phyloP scores from a whole-genome alignment of 257 asterid species.

The Lantana camara region DNA sequence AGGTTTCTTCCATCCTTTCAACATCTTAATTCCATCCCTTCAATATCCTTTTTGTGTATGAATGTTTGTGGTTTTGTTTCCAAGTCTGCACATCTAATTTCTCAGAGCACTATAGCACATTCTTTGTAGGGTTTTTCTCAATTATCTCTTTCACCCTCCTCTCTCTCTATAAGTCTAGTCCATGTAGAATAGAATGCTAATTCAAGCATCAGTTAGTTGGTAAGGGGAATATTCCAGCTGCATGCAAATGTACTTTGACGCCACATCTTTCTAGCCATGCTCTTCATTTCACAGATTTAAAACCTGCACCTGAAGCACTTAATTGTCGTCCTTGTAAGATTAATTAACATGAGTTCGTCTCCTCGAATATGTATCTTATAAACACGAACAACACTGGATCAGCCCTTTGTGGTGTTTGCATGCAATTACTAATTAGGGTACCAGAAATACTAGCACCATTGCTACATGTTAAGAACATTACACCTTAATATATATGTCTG shows the following conservation, averaged over 20 bases:
- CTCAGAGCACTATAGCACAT: background rate
- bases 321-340: background rate
- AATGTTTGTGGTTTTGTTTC: background rate
- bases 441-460: background rate
- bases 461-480: background rate
- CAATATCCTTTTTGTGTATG: background rate
- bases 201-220: too few species aligned
- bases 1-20: constrained; percentile 20
- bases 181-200: too few species aligned
- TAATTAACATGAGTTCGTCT: background rate
- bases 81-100: background rate
- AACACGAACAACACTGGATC: background rate
- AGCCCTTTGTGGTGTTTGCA: background rate
- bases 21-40: background rate
- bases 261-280: background rate
- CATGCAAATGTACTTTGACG: constrained; percentile 26
- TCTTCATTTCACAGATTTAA: background rate
- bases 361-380: too few species aligned
- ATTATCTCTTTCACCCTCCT: background rate
- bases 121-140: background rate
- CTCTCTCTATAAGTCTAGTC: background rate
- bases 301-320: background rate
- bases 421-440: background rate
- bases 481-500: too few species aligned
- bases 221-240: too few species aligned